phyloP scores from a whole-genome alignment of 306 rosid genomes.

The Luffa acutangula region DNA sequence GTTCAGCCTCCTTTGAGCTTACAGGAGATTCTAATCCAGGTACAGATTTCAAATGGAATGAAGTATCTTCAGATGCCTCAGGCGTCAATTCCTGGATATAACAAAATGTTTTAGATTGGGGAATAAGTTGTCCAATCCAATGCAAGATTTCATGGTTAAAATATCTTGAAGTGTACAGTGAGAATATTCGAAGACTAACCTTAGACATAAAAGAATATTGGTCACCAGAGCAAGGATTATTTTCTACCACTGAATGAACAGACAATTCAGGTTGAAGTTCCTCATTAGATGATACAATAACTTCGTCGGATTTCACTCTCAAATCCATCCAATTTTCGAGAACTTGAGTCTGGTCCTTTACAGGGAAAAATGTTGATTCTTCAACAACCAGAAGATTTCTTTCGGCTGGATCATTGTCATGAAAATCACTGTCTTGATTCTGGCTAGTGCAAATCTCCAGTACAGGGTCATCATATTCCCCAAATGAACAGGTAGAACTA shows the following conservation, averaged over 20 bases:
- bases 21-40: constrained; percentile 43
- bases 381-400: constrained; percentile 21
- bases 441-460: constrained; percentile 26
- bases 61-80: constrained; percentile 28
- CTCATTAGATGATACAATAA: constrained; percentile 23
- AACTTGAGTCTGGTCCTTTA: constrained; percentile 21
- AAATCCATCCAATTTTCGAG: constrained; percentile 17
- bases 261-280: constrained; percentile 27
- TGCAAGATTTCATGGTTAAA: background rate
- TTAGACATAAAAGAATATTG: constrained; percentile 29
- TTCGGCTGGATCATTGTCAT: constrained; percentile 24
- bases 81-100: constrained; percentile 41
- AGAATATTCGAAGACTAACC: constrained; percentile 33
- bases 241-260: constrained; percentile 17
- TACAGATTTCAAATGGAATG: constrained; percentile 26
- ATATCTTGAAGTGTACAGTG: background rate
- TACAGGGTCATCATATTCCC: constrained; percentile 32
- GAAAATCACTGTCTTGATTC: constrained; percentile 22
- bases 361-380: constrained; percentile 17
- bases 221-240: constrained; percentile 14
- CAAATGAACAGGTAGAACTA: constrained; percentile 32
- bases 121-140: background rate
- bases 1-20: constrained; percentile 72
- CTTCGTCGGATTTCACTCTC: constrained; percentile 14
- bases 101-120: constrained; percentile 16